Conservation (phyloP, 2,329 filamentous ascomycete genomes). For the Stemphylium lycopersici region DNA sequence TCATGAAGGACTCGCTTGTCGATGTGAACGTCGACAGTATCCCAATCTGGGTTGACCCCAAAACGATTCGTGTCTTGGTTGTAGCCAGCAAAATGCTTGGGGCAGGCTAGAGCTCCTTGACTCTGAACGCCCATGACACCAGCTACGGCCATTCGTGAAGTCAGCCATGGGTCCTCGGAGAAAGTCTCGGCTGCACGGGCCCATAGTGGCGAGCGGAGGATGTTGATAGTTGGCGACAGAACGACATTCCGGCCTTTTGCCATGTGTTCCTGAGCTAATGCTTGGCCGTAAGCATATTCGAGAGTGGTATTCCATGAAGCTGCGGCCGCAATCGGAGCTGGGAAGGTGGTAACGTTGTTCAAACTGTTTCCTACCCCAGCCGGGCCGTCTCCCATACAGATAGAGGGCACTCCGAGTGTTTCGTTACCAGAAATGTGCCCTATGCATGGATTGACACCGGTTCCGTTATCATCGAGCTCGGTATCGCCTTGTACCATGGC, state of each 20-base stretch:
- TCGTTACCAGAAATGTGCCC: slow-evolving; percentile 6
- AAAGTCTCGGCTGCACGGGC: too few relatives aligned
- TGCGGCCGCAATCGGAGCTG: too few relatives aligned
- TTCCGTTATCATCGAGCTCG: neutral
- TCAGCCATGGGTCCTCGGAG: too few relatives aligned
- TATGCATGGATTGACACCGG: slow-evolving; percentile 3
- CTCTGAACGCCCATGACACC: slow-evolving; percentile 55
- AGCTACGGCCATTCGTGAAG: neutral
- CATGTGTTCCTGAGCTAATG: too few relatives aligned
- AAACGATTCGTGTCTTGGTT: slow-evolving; percentile 27
- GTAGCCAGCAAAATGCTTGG: slow-evolving; percentile 65
- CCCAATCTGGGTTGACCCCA: too few relatives aligned
- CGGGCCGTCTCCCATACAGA: slow-evolving; percentile 9
- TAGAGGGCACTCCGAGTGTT: slow-evolving; percentile 2
- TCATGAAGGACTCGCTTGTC: slow-evolving; percentile 67
- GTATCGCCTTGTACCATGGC: slow-evolving; percentile 7
- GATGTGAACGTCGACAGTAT: slow-evolving; percentile 43
- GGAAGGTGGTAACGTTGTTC: too few relatives aligned
- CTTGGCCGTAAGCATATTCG: too few relatives aligned
- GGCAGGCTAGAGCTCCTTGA: slow-evolving; percentile 10
- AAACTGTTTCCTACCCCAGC: slow-evolving; percentile 2
- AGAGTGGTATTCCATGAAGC: too few relatives aligned
- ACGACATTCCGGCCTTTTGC: too few relatives aligned
- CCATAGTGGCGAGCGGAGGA: too few relatives aligned
- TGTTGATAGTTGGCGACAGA: too few relatives aligned